These are phyloP conservation scores for Krasilnikovozyma curviuscula DNA, from an alignment of 768 basidiomycete species.

Conservation along the genomic window DNA sequence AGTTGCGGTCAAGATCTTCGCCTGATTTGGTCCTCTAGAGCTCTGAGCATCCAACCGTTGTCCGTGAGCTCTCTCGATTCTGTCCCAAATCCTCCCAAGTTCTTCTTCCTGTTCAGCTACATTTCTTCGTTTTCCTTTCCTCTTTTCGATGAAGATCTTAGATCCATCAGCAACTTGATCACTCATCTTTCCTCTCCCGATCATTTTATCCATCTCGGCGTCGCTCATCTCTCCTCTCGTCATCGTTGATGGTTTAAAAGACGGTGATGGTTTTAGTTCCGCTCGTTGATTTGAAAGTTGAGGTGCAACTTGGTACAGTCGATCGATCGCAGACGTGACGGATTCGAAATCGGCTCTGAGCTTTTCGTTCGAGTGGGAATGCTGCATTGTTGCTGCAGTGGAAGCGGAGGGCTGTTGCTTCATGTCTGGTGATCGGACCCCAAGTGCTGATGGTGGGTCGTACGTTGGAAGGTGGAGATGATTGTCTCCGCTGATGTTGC, in stretches of 20 bases:
- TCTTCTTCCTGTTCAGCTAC: constrained; percentile 25
- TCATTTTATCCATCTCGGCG: constrained; percentile 48
- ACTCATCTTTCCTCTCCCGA: constrained; percentile 30
- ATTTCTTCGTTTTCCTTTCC: constrained; percentile 10
- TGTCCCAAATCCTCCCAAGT: constrained; percentile 26
- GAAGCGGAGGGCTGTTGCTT: too few relatives aligned
- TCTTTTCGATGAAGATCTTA: too few relatives aligned
- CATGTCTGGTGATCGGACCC: too few relatives aligned
- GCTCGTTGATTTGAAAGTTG: constrained; percentile 81
- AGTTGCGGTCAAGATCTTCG: too few relatives aligned
- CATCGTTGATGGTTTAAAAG: too few relatives aligned
- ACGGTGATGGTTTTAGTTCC: too few relatives aligned
- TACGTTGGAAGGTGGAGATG: too few relatives aligned
- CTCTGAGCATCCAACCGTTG: constrained; percentile 15
- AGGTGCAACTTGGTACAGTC: constrained; percentile 65
- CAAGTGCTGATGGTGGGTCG: too few relatives aligned
- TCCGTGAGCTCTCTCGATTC: constrained; percentile 26
- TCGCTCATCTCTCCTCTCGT: constrained; percentile 42
- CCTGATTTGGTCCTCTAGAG: too few relatives aligned
- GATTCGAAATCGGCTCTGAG: constrained; percentile 63
- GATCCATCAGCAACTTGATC: constrained; percentile 17
- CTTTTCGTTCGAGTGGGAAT: too few relatives aligned
- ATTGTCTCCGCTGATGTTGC: too few relatives aligned
- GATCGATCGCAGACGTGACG: constrained; percentile 72
- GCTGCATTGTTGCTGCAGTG: too few relatives aligned